Evolutionary conservation across 176 grass and related monocot species (phyloP), one percentile per base, ranked within the genome.

Genomic region (Phragmites australis): DNA sequence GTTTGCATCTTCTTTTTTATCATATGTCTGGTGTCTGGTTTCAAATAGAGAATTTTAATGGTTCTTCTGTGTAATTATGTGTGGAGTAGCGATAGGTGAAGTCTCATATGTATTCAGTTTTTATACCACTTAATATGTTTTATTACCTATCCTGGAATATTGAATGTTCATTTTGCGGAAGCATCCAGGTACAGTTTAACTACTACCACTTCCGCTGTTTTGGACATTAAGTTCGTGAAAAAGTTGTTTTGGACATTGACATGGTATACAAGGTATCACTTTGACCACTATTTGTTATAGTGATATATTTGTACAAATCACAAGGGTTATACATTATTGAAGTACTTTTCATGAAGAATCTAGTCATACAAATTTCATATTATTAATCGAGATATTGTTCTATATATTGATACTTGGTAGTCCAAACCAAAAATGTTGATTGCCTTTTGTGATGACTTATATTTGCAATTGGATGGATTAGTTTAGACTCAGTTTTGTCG

Each of bases 21-120:
- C 42, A 16, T 74, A 18, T 78, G 4, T 55, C 14, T 66, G 32
- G 65, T 78, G 4, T 55, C 14, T 66, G 32, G 65, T 65, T 72
- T 81, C 64, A 63, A 75, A 51, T 55, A 48, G 6, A 83, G 9
- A 71, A 78, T 67, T 1, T 14, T 18, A 47, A 30, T 41, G 13
- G 39, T 65, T 65, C 4, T 5, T 65, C 8, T 65, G 34, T 29
- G 10, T 32, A 34, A 29, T 22, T 30, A 82, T 60, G 13, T 41
- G 23, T 75, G 63, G 15, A 31, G 49, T 81, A 75, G 29, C 53
- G 51, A 63, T 40, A 6, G 63, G 46, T 81, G 70, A 81, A 52
- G 76, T 82, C 51, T 21, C 43, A 39, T 54, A 44, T 74, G 1
- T 48, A 29, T 29, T 68, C 6, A 23, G 4, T 64, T 72, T 62